phyloP scores from a whole-genome alignment of 129 eudicot genomes.

The Calendula officinalis region DNA sequence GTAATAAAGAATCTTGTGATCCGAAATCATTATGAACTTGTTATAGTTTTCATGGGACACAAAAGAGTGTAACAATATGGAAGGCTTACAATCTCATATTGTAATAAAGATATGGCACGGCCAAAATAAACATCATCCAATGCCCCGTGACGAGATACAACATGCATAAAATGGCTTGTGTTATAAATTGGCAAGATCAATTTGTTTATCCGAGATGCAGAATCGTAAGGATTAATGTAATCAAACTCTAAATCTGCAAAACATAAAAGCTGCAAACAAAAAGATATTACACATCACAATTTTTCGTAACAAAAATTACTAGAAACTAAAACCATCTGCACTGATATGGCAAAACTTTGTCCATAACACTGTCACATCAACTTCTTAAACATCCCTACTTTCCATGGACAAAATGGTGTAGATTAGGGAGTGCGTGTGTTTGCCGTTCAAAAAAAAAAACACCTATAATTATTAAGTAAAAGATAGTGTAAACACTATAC shows the following conservation, averaged over 20 bases:
- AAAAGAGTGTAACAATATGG: background rate
- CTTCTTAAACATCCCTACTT: too few relatives aligned
- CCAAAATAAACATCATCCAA: slow-evolving; percentile 74
- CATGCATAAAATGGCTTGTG: slow-evolving; percentile 61
- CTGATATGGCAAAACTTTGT: too few relatives aligned
- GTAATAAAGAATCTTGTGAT: slow-evolving; percentile 3
- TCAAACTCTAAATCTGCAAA: slow-evolving; percentile 87
- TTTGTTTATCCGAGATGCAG: slow-evolving; percentile 74
- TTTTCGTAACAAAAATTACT: background rate
- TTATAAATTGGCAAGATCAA: slow-evolving; percentile 57
- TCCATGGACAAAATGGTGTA: too few relatives aligned
- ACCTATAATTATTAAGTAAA: too few relatives aligned
- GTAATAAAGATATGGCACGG: slow-evolving; percentile 72
- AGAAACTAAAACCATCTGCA: background rate
- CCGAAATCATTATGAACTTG: slow-evolving; percentile 4
- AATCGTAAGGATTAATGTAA: slow-evolving; percentile 88
- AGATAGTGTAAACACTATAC: too few relatives aligned
- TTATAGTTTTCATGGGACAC: too few relatives aligned
- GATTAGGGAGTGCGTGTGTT: too few relatives aligned
- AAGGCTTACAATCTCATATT: slow-evolving; percentile 64
- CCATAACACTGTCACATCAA: too few relatives aligned
- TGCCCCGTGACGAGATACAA: slow-evolving; percentile 72
- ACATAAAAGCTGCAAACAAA: slow-evolving; percentile 73
- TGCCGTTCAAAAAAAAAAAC: too few relatives aligned
- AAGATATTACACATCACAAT: slow-evolving; percentile 2